These are phyloP conservation scores for Stevia rebaudiana DNA, from an alignment of 140 eudicot genomes.

Conservation along the genomic window DNA sequence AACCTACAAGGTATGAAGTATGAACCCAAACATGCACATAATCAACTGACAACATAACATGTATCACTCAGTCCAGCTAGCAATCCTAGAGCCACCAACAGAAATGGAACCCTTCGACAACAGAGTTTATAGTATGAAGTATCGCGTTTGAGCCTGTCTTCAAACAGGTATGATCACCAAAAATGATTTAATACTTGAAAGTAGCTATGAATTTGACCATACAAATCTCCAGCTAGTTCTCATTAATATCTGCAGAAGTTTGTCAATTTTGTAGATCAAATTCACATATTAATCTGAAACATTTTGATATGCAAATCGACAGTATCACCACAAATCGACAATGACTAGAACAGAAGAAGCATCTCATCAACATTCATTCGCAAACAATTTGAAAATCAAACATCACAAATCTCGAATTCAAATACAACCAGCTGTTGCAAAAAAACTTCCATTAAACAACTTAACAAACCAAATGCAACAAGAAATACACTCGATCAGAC, in stretches of 20 bases:
- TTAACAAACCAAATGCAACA: constrained; percentile 16
- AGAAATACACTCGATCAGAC: constrained; percentile 10
- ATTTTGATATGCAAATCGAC: background rate
- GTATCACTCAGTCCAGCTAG: constrained; percentile 16
- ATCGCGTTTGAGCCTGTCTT: too few relatives aligned
- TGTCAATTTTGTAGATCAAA: background rate
- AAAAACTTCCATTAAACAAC: background rate
- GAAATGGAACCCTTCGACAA: constrained; percentile 17
- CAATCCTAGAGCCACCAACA: constrained; percentile 14
- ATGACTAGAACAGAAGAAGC: background rate
- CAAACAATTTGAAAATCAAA: constrained; percentile 15
- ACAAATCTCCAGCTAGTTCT: background rate
- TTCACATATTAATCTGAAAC: background rate
- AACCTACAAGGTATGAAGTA: constrained; percentile 32
- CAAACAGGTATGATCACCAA: constrained; percentile 10
- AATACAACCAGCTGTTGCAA: background rate
- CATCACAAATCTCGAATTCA: background rate
- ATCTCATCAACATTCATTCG: background rate
- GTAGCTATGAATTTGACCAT: background rate
- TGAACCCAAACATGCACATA: background rate
- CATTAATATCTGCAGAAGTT: background rate
- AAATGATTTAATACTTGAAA: background rate
- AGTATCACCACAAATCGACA: background rate
- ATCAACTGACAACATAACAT: background rate
- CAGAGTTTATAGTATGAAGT: constrained; percentile 18